Percentiles rank a stretch among this genome's conserved stretches.
Evolutionary conservation across 2,329 filamentous ascomycete species (phyloP).

Genomic region (Penicillium sclerotiorum): DNA sequence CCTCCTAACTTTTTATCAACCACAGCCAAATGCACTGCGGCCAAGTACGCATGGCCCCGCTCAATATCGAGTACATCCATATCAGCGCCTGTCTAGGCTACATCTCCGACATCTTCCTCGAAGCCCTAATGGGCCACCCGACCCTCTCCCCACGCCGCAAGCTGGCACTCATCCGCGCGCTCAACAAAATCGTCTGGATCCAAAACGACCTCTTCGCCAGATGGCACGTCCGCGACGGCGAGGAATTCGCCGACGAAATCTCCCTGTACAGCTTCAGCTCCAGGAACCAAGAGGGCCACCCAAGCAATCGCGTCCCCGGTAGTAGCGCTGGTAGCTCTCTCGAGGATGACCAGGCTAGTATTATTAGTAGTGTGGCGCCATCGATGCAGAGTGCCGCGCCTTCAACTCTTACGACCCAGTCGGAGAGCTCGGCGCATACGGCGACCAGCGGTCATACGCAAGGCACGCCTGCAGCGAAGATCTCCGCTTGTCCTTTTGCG

Average conservation of each 20-base stretch:
- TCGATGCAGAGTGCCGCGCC: conserved; percentile 18
- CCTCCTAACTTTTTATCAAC: background rate
- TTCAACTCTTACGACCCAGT: conserved; percentile 8
- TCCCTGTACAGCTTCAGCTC: conserved; percentile 52
- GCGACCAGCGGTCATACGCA: background rate
- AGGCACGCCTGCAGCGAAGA: conserved; percentile 3
- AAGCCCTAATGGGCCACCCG: conserved; percentile 73
- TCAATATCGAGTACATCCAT: conserved; percentile 80
- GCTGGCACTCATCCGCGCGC: conserved; percentile 71
- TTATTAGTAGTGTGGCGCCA: conserved; percentile 25
- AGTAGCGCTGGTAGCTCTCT: conserved; percentile 31
- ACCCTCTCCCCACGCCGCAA: conserved; percentile 68
- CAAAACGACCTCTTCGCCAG: conserved; percentile 86
- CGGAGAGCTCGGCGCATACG: background rate
- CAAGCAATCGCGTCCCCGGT: conserved; percentile 61
- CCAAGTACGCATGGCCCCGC: conserved; percentile 68
- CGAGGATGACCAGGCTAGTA: conserved; percentile 35
- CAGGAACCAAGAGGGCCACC: conserved; percentile 58
- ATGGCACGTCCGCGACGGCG: conserved; percentile 73
- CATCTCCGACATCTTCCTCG: conserved; percentile 75
- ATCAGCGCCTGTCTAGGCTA: conserved; percentile 72
- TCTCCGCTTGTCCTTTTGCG: conserved; percentile 33
- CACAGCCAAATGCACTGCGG: conserved; percentile 70
- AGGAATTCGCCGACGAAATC: conserved; percentile 57
- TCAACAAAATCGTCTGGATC: conserved; percentile 83